phyloP scores from a whole-genome alignment of 2,329 filamentous ascomycete species.

The Lachnellula subtilissima region DNA sequence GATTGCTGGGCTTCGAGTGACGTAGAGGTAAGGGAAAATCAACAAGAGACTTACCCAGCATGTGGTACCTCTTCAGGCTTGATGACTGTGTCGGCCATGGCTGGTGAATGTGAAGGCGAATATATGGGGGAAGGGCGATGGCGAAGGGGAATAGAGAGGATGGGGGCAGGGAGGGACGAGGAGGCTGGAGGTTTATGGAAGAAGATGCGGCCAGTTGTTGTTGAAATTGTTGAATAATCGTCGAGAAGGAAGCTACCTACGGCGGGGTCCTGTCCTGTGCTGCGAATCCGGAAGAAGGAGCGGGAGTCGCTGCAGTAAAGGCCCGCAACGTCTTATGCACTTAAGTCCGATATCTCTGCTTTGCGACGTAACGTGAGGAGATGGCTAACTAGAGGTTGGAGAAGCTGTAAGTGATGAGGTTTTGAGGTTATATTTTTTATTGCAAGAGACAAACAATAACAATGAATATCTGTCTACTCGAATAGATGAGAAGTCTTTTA shows the following conservation, averaged over 20 bases:
- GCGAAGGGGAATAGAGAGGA: constrained; percentile 7
- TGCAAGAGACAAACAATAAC: no score
- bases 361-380: no score
- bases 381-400: no score
- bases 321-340: no score
- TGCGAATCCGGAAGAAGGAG: neutral
- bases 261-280: neutral
- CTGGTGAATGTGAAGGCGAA: neutral
- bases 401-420: no score
- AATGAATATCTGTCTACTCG: neutral
- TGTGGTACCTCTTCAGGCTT: constrained; percentile 44
- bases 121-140: constrained; percentile 9
- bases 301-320: no score
- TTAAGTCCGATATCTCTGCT: no score
- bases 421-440: no score
- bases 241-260: neutral
- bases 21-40: constrained; percentile 20
- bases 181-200: neutral
- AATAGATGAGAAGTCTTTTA: neutral
- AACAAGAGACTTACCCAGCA: constrained; percentile 44
- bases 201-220: neutral
- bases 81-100: constrained; percentile 48
- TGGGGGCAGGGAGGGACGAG: constrained; percentile 10
- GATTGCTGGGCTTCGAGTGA: constrained; percentile 16
- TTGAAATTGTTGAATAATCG: neutral